These are phyloP conservation scores for Pseudocercospora ulei DNA, from an alignment of 2,329 filamentous ascomycete genomes.

Conservation along the genomic window DNA sequence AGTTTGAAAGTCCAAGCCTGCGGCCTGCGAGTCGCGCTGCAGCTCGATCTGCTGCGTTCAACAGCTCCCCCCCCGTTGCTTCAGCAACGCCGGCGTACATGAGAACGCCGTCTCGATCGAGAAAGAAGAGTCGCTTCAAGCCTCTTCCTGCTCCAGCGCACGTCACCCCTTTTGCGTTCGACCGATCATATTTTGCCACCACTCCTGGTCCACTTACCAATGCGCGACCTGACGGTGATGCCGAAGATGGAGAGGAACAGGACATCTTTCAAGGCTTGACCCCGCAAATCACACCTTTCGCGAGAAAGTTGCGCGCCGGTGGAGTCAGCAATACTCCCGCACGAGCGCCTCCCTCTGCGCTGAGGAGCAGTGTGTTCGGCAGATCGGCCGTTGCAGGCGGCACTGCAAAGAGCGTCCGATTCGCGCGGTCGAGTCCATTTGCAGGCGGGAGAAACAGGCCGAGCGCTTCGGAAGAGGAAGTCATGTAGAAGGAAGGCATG, in stretches of 20 bases:
- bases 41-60: conserved; percentile 21
- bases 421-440: conserved; percentile 21
- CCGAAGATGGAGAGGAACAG: conserved; percentile 9
- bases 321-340: conserved; percentile 24
- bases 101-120: conserved; percentile 38
- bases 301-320: conserved; percentile 33
- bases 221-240: conserved; percentile 6
- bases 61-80: conserved; percentile 19
- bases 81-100: conserved; percentile 36
- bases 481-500: conserved; percentile 15
- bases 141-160: conserved; percentile 29
- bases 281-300: conserved; percentile 36
- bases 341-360: conserved; percentile 19
- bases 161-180: conserved; percentile 30
- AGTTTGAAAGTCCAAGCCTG: conserved; percentile 28
- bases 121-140: conserved; percentile 25
- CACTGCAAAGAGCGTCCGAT: conserved; percentile 26
- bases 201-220: conserved; percentile 26
- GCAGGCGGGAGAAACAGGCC: conserved; percentile 12
- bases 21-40: conserved; percentile 29
- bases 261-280: conserved; percentile 24
- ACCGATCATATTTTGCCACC: conserved; percentile 23
- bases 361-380: conserved; percentile 21
- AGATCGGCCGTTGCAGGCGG: conserved; percentile 17
- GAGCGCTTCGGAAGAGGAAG: conserved; percentile 13